Percentiles rank a stretch among this genome's conserved stretches.
Conservation (phyloP, 2,329 filamentous ascomycete genomes). For the Exophiala dermatitidis region DNA sequence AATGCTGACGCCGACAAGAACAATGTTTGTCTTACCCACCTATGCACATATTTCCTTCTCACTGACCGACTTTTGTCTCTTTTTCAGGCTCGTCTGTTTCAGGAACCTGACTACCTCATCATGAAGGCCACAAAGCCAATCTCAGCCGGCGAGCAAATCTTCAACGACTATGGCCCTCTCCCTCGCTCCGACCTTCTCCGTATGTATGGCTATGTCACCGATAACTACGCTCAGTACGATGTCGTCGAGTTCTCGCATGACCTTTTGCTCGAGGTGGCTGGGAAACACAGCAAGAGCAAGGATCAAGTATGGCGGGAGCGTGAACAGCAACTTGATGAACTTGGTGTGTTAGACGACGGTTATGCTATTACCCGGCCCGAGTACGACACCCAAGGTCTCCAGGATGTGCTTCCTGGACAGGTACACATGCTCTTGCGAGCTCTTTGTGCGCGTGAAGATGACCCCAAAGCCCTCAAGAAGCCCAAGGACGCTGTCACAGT, state of each 20-base stretch:
- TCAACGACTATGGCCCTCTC: conserved; percentile 84
- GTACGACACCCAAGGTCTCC: conserved; percentile 24
- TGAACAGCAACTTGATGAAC: conserved; percentile 50
- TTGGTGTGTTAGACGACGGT: conserved; percentile 61
- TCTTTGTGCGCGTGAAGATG: conserved; percentile 21
- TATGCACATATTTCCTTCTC: neutral
- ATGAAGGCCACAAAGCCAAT: conserved; percentile 68
- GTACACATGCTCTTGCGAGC: conserved; percentile 35
- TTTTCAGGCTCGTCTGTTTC: conserved; percentile 48
- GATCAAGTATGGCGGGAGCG: conserved; percentile 31
- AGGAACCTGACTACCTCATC: conserved; percentile 54
- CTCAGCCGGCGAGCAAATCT: conserved; percentile 63
- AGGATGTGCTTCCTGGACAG: conserved; percentile 36
- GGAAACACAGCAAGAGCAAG: conserved; percentile 28
- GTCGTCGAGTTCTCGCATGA: conserved; percentile 69
- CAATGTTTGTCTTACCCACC: conserved; percentile 42
- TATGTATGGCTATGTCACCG: conserved; percentile 80
- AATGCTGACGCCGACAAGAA: conserved; percentile 79
- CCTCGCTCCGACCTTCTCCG: conserved; percentile 75
- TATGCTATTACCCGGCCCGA: conserved; percentile 53
- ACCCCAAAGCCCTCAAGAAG: conserved; percentile 1
- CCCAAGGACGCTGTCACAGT: conserved; percentile 17
- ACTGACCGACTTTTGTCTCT: neutral
- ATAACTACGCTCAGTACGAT: conserved; percentile 69
- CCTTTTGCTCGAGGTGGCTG: conserved; percentile 44